Evolutionary conservation across 1,139 yeast species (phyloP), one percentile per base, ranked within the genome.

Genomic region (Magnusiomyces fungicola): DNA sequence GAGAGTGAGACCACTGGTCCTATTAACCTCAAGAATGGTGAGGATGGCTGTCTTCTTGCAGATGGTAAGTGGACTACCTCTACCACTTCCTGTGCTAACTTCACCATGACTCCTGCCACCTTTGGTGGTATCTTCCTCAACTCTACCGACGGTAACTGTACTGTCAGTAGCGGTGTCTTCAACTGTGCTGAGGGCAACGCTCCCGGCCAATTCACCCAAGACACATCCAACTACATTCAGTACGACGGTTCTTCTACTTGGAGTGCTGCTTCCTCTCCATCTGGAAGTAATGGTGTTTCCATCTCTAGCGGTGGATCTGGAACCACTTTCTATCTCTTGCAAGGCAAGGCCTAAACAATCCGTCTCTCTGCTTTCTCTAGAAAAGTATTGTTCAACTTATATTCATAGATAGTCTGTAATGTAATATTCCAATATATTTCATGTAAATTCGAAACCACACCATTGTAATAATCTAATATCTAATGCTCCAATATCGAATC

Each of bases 81-180:
- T 36, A 34, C 38, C 19, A 97, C 97, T 1, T 80, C 95, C 1
- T 90, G 97, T 67, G 97, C 96, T 2, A 80, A 84, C 2, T 88
- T 74, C 67, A 72, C 73, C 18, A 57, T 79, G 19, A 59, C 73
- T 18, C 22, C 43, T 14, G 78, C 82, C 38, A 76, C 77, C 34
- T 81, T 78, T 65, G 95, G 94, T 3, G 90, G 90, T 12, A 75
- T 79, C 59, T 76, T 79, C 51, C 61, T 87, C 33, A 73, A 72
- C 50, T 76, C 92, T 0, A 77, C 87, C 38, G 80, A 77, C 60
- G 96, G 96, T 0, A 75, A 73, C 52, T 89, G 97, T 68, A 82
- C 82, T 3, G 64, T 88, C 14, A 65, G 64, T 43, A 60, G 60
- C 18, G 68, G 66, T 7, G 65, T 39, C 5, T 44, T 71, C 73